Conservation (phyloP, 768 basidiomycete genomes). For the Panaeolus papilionaceus region DNA sequence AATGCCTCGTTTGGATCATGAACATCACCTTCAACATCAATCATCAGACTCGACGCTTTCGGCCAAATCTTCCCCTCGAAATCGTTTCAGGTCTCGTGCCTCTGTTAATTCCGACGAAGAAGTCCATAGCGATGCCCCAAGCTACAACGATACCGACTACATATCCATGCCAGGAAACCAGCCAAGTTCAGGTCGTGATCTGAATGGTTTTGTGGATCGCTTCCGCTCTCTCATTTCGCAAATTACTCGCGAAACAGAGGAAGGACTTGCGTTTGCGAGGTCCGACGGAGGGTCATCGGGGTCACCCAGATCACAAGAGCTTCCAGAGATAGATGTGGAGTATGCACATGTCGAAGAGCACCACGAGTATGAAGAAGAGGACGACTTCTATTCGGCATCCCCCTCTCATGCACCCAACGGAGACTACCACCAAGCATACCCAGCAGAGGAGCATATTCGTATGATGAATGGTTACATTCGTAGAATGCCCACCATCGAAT, state of each 20-base stretch:
- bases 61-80: constrained; percentile 29
- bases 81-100: constrained; percentile 30
- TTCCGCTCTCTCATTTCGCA: constrained; percentile 58
- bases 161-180: constrained; percentile 19
- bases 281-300: constrained; percentile 32
- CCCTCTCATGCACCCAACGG: constrained; percentile 40
- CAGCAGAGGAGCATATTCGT: constrained; percentile 57
- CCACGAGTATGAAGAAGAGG: constrained; percentile 31
- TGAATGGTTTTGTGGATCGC: constrained; percentile 52
- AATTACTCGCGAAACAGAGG: constrained; percentile 59
- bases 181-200: constrained; percentile 38
- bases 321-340: constrained; percentile 23
- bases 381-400: constrained; percentile 33
- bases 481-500: constrained; percentile 85
- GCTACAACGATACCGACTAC: constrained; percentile 25
- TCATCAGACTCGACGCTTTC: constrained; percentile 28
- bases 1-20: constrained; percentile 20
- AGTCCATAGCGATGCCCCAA: constrained; percentile 22
- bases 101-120: constrained; percentile 33
- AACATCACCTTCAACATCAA: constrained; percentile 23
- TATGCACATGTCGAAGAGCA: constrained; percentile 22
- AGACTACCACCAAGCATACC: constrained; percentile 42
- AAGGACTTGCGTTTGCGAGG: constrained; percentile 47
- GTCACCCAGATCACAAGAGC: constrained; percentile 25
- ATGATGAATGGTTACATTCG: constrained; percentile 69